Percentiles rank a stretch among this genome's conserved stretches.
Conservation (phyloP, 2,329 filamentous ascomycete genomes). For the Graphilbum fragrans region DNA sequence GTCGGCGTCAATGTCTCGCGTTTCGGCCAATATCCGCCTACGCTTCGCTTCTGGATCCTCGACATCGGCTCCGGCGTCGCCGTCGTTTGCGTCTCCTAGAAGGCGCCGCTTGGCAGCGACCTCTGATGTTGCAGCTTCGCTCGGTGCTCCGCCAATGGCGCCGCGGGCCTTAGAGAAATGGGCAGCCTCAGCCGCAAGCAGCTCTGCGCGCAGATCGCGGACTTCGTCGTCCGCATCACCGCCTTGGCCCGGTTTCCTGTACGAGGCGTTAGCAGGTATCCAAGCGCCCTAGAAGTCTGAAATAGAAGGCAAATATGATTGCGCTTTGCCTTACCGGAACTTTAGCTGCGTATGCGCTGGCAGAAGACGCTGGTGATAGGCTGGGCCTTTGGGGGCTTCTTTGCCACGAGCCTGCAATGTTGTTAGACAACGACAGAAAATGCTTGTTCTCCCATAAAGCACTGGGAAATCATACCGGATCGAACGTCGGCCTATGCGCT, state of each 20-base stretch:
- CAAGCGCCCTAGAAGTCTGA: too few relatives aligned
- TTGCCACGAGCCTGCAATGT: constrained; percentile 83
- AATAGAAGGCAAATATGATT: too few relatives aligned
- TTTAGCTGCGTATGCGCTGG: constrained; percentile 92
- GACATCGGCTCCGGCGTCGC: constrained; percentile 21
- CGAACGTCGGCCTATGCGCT: constrained; percentile 82
- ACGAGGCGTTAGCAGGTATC: not conserved
- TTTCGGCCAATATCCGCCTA: constrained; percentile 76
- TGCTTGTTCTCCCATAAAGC: not conserved
- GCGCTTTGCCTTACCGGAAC: constrained; percentile 61
- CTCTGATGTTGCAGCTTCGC: constrained; percentile 9
- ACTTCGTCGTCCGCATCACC: constrained; percentile 55
- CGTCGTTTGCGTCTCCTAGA: not conserved
- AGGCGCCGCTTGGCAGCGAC: constrained; percentile 13
- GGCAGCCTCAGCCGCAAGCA: constrained; percentile 76
- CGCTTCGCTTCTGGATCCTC: constrained; percentile 74
- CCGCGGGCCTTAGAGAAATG: constrained; percentile 80
- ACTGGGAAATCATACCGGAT: constrained; percentile 54
- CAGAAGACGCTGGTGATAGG: constrained; percentile 91
- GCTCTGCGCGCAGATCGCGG: constrained; percentile 72
- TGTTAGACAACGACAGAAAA: constrained; percentile 1
- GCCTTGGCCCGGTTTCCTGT: constrained; percentile 74
- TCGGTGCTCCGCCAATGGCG: constrained; percentile 13
- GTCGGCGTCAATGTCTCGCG: constrained; percentile 76
- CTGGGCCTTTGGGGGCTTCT: constrained; percentile 83